These are phyloP conservation scores for Suillus luteus DNA, from an alignment of 768 basidiomycete species.

Conservation along the genomic window DNA sequence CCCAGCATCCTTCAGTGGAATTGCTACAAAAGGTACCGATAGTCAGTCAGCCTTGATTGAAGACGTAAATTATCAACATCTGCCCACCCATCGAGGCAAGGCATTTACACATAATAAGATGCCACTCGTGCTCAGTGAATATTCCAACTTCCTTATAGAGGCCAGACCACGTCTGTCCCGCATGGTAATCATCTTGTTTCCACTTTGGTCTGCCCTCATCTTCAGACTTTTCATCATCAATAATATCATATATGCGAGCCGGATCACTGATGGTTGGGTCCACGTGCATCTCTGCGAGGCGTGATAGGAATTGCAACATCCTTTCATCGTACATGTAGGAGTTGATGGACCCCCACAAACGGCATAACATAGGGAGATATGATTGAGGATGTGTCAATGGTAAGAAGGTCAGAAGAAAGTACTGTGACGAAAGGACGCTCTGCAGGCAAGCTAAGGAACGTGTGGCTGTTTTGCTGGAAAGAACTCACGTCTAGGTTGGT, in stretches of 20 bases:
- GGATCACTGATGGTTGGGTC: conserved; percentile 80
- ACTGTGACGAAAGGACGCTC: conserved; percentile 80
- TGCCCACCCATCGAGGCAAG: conserved; percentile 75
- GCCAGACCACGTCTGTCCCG: conserved; percentile 50
- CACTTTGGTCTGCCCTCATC: conserved; percentile 62
- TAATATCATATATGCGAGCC: conserved; percentile 56
- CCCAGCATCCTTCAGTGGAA: conserved; percentile 71
- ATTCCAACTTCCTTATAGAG: conserved; percentile 67
- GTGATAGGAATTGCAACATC: conserved; percentile 81
- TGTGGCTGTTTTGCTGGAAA: background rate
- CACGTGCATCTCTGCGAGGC: conserved; percentile 72
- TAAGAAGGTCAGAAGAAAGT: conserved; percentile 83
- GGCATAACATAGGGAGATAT: conserved; percentile 82
- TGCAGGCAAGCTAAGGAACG: conserved; percentile 63
- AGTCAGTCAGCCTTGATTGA: conserved; percentile 1
- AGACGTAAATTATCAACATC: conserved; percentile 12
- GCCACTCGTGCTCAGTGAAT: conserved; percentile 83
- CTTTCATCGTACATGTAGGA: conserved; percentile 89
- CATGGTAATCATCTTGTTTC: conserved; percentile 44
- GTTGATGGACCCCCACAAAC: conserved; percentile 86
- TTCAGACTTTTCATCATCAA: conserved; percentile 64
- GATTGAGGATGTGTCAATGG: conserved; percentile 83
- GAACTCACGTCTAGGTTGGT: conserved; percentile 67
- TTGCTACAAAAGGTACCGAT: conserved; percentile 48
- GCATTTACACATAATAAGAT: conserved; percentile 86